phyloP scores from a whole-genome alignment of 163 green algal species.

The Smithsoniella earleae region DNA sequence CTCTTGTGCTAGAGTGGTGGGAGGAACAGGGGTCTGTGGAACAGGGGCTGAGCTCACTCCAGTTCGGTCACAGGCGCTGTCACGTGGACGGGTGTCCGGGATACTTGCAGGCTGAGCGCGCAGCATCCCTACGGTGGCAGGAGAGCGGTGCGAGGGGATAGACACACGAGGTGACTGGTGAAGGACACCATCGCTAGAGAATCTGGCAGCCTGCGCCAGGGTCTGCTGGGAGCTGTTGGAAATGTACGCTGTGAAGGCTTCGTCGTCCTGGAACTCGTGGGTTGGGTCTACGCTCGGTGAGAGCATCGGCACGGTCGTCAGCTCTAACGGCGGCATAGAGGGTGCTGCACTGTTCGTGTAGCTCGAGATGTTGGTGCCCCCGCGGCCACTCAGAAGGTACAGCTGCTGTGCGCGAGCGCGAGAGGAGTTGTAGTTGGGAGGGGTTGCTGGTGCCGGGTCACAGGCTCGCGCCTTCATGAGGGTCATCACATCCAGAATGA shows the following conservation, averaged over 20 bases:
- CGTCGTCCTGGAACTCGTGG: not conserved
- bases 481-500: not conserved
- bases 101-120: not conserved
- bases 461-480: not conserved
- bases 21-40: not conserved
- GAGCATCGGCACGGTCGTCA: not conserved
- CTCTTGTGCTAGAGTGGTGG: too few relatives aligned
- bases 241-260: too few relatives aligned
- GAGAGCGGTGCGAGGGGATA: too few relatives aligned
- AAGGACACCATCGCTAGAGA: too few relatives aligned
- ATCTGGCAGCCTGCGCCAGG: too few relatives aligned
- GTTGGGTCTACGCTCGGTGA: not conserved
- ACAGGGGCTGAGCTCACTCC: not conserved
- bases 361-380: not conserved
- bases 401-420: not conserved
- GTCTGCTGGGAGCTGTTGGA: too few relatives aligned
- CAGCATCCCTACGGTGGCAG: too few relatives aligned
- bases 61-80: not conserved
- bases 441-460: not conserved
- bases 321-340: not conserved
- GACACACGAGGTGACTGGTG: too few relatives aligned
- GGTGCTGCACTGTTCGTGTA: not conserved
- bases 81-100: not conserved
- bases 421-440: not conserved
- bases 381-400: not conserved